phyloP scores from a whole-genome alignment of 1,284 basidiomycete genomes.

The Rhodotorula sp. region DNA sequence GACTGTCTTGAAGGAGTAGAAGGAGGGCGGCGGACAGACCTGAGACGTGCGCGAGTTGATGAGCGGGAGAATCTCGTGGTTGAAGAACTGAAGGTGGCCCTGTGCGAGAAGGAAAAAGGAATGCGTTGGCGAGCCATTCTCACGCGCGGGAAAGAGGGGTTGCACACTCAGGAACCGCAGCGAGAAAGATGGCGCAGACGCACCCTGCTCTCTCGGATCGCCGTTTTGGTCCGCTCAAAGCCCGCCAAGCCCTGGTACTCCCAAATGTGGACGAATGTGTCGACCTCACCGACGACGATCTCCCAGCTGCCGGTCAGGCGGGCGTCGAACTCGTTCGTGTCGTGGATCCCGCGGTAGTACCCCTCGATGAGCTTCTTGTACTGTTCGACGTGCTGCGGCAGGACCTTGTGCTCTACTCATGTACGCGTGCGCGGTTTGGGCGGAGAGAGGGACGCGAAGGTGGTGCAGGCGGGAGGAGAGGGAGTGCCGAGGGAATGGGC shows the following conservation, averaged over 20 bases:
- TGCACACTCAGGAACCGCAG: background rate
- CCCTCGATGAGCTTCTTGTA: constrained; percentile 70
- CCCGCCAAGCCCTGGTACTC: constrained; percentile 89
- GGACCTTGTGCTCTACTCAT: constrained; percentile 72
- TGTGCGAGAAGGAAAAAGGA: constrained; percentile 32
- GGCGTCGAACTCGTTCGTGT: constrained; percentile 69
- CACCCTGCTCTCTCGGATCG: constrained; percentile 66
- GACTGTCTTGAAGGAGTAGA: background rate
- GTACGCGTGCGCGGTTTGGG: background rate
- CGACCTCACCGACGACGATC: constrained; percentile 78
- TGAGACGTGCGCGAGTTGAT: constrained; percentile 66
- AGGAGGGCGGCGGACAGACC: constrained; percentile 4
- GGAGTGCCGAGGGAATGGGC: background rate
- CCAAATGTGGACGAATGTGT: constrained; percentile 79
- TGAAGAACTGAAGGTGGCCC: constrained; percentile 71
- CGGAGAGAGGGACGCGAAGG: background rate
- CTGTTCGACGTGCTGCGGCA: constrained; percentile 71
- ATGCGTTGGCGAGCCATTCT: too few species aligned
- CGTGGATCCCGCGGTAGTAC: constrained; percentile 76
- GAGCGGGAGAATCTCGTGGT: constrained; percentile 44
- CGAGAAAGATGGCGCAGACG: too few species aligned
- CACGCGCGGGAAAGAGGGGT: too few species aligned
- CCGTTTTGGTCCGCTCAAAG: constrained; percentile 60
- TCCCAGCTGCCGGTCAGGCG: constrained; percentile 93
- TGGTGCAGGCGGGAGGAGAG: background rate